Evolutionary conservation across 108 stramenopile species (phyloP), one percentile per base, ranked within the genome.

Genomic region (Nitzschia sp.): DNA sequence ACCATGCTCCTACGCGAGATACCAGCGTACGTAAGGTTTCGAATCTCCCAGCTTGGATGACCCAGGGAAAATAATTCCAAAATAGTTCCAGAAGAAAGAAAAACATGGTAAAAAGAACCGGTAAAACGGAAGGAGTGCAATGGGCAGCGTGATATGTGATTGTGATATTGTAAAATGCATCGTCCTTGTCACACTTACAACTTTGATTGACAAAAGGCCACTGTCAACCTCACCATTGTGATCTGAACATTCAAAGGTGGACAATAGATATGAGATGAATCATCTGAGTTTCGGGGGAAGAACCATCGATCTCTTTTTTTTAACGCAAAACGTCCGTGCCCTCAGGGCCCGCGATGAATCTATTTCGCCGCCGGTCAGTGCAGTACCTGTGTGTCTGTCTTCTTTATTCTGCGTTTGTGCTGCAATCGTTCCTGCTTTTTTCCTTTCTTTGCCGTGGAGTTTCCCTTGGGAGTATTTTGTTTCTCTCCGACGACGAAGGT

Each of bases 41-140:
- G 3, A 95, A 95, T 73, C 71, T 95, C 21, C 94, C 94, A 27
- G 94, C 94, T 5, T 95, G 94, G 94, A 95, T 95, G 93, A 94
- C 87, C 23, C 76, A 85, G 69, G 63, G 66, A 44, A 71, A 19
- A 28, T 71, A 63, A 59, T 9, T 11, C 38, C 38, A 13, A 41
- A 13, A 41, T n/a, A n/a, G n/a, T n/a, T n/a, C n/a, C n/a, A n/a
- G n/a, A n/a, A n/a, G n/a, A n/a, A n/a, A n/a, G n/a, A n/a, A n/a
- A n/a, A 41, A 6, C 38, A 41, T 41, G 38, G 48, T 11, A 19
- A 50, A 50, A 50, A 26, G 48, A 45, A 19, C 9, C 23, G 60
- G 38, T 31, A 44, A 61, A 41, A 56, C 17, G 19, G 50, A n/a
- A 19, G 17, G 50, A n/a, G 19, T 53, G 50, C 19, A 5, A 22